Base-by-base conservation (phyloP, 768 basidiomycete species). In the Rhodotorula graminis region DNA sequence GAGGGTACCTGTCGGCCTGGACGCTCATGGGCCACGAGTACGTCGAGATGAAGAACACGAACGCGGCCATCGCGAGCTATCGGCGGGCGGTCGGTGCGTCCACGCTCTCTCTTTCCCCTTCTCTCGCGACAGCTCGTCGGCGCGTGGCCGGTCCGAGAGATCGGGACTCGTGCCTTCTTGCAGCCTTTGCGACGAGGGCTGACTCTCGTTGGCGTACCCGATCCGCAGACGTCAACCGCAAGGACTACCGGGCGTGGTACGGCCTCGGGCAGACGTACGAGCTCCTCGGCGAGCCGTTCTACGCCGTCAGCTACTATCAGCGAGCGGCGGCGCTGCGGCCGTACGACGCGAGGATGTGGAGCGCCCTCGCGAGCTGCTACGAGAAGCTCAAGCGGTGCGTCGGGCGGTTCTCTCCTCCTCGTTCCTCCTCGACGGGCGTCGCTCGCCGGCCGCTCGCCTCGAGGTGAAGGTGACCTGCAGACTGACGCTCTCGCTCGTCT, bases 1-100 rank as follows among this genome's bases (percentile, higher is more conserved):
- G 91, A 67, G 93, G 90, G 3, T 98, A 93, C 82, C 85, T 98
- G 58, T 91, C 93, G 14, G 96, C 96, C 11, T 99, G 96, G 96
- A 98, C 95, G 9, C 83, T 99, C 74, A 93, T 99, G 92, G 96
- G 96, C 2, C 96, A 99, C 79, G 96, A 98, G 82, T 97, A 91
- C 78, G 90, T 99, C 57, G 96, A 99, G 82, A 89, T 96, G 89
- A 98, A 98, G 83, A 98, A 99, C 81, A 93, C 93, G 10, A 94
- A 98, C 84, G 96, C 96, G 4, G 95, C 96, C 25, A 96, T 98
- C 67, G 96, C 98, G 82, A 91, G 93, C 18, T 99, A 98, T 81
- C 87, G 96, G 66, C 87, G 93, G 79, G 96, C 96, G 64, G 88
- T 98, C 71, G 93, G 94, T 93, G 81, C 67, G 89, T 82, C n/a